These are phyloP conservation scores for Solanum piurae DNA, from an alignment of 257 asterid species.

Conservation along the genomic window DNA sequence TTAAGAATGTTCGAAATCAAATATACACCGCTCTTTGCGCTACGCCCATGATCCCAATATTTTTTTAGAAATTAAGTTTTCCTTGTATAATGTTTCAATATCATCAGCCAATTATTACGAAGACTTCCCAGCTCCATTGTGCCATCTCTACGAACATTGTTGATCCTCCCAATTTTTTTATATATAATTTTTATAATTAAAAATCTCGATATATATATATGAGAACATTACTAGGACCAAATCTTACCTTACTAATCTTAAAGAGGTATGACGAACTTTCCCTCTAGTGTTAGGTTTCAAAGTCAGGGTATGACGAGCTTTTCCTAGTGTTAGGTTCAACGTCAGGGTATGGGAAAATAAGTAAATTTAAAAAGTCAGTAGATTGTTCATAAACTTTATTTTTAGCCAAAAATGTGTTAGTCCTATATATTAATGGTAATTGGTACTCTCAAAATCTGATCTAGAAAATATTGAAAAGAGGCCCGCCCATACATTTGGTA, in stretches of 20 bases:
- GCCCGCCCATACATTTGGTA: background rate
- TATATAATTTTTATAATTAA: background rate
- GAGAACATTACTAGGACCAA: background rate
- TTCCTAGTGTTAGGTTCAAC: background rate
- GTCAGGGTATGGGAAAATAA: background rate
- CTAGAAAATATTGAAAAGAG: background rate
- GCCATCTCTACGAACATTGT: no score
- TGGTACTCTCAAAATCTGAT: background rate
- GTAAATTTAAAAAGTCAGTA: background rate
- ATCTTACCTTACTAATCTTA: background rate
- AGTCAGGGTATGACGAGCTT: background rate
- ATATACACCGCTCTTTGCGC: no score
- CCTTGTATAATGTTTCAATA: no score
- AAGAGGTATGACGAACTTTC: background rate
- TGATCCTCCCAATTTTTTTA: background rate
- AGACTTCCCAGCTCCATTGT: no score
- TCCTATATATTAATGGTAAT: background rate
- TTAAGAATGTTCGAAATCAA: no score
- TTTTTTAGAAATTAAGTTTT: no score
- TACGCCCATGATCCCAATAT: no score
- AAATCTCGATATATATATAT: background rate
- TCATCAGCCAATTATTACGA: no score
- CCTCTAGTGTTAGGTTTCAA: background rate
- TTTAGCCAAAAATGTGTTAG: background rate
- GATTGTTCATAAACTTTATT: background rate